Conservation (phyloP, 768 basidiomycete genomes). For the Lactarius evosmus region DNA sequence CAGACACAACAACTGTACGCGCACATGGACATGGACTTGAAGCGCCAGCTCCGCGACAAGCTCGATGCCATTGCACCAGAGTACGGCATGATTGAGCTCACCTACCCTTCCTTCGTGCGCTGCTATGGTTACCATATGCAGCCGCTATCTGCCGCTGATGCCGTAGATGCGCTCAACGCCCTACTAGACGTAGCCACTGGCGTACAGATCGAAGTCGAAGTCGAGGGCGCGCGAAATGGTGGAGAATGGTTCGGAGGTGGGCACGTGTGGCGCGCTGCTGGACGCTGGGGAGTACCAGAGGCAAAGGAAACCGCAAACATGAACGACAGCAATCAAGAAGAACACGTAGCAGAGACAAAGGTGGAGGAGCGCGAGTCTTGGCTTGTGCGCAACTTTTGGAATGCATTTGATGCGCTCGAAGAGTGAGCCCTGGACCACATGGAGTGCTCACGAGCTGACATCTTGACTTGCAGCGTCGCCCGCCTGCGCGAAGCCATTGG, state of each 20-base stretch:
- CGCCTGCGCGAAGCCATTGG: slow-evolving; percentile 71
- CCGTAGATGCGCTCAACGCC: slow-evolving; percentile 84
- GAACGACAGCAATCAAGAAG: slow-evolving; percentile 25
- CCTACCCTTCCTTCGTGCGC: slow-evolving; percentile 91
- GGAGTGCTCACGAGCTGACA: neutral
- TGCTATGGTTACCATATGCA: slow-evolving; percentile 87
- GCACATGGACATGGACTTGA: slow-evolving; percentile 97
- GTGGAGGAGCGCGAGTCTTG: slow-evolving; percentile 57
- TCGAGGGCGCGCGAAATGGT: slow-evolving; percentile 83
- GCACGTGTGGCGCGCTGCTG: slow-evolving; percentile 56
- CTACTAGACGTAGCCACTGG: slow-evolving; percentile 90
- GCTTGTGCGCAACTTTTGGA: slow-evolving; percentile 95
- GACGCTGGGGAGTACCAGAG: slow-evolving; percentile 30
- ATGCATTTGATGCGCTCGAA: slow-evolving; percentile 84
- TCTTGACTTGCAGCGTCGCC: slow-evolving; percentile 48
- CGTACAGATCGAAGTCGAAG: slow-evolving; percentile 84
- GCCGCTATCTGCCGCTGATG: slow-evolving; percentile 88
- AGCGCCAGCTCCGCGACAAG: slow-evolving; percentile 72
- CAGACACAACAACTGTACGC: slow-evolving; percentile 93
- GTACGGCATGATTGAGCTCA: slow-evolving; percentile 89
- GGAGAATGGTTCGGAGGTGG: slow-evolving; percentile 96
- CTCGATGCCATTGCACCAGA: slow-evolving; percentile 89
- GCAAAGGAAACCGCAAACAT: slow-evolving; percentile 26
- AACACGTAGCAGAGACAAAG: slow-evolving; percentile 35
- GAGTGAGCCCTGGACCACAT: slow-evolving; percentile 59